These are phyloP conservation scores for Fusarium beomiforme DNA, from an alignment of 2,329 filamentous ascomycete species.

Conservation along the genomic window DNA sequence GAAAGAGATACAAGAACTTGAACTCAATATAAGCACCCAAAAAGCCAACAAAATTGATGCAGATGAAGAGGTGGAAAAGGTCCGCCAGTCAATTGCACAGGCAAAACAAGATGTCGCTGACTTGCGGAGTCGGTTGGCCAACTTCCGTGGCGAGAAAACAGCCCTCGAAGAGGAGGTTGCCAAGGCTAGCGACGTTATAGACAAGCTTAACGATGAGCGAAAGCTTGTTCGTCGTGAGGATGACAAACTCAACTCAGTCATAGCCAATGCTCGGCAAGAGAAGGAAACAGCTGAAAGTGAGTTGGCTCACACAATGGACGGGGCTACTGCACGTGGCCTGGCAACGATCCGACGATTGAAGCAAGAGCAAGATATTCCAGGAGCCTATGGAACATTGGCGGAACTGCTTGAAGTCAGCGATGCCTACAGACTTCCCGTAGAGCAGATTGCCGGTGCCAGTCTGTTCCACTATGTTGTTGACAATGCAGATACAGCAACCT, in stretches of 20 bases:
- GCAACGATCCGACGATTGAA: conserved; percentile 88
- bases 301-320: conserved; percentile 87
- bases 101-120: conserved; percentile 78
- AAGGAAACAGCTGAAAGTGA: conserved; percentile 80
- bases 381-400: conserved; percentile 91
- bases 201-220: conserved; percentile 84
- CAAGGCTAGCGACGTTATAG: conserved; percentile 79
- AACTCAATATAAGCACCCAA: conserved; percentile 78
- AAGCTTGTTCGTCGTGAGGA: conserved; percentile 91
- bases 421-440: conserved; percentile 86
- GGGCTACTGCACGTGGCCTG: conserved; percentile 85
- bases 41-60: conserved; percentile 88
- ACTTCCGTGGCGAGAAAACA: conserved; percentile 79
- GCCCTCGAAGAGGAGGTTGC: conserved; percentile 78
- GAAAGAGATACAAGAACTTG: conserved; percentile 82
- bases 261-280: conserved; percentile 79
- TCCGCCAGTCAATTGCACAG: conserved; percentile 75
- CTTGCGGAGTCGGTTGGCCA: conserved; percentile 78
- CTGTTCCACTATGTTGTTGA: conserved; percentile 98
- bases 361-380: conserved; percentile 79
- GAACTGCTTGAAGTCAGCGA: conserved; percentile 91
- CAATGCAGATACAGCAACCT: conserved; percentile 85
- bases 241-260: conserved; percentile 82
- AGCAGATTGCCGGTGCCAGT: conserved; percentile 91
- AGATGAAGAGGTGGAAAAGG: conserved; percentile 79